These are phyloP conservation scores for Mucor plumbeus DNA, from an alignment of 371 early-diverging fungal genomes.

Conservation along the genomic window DNA sequence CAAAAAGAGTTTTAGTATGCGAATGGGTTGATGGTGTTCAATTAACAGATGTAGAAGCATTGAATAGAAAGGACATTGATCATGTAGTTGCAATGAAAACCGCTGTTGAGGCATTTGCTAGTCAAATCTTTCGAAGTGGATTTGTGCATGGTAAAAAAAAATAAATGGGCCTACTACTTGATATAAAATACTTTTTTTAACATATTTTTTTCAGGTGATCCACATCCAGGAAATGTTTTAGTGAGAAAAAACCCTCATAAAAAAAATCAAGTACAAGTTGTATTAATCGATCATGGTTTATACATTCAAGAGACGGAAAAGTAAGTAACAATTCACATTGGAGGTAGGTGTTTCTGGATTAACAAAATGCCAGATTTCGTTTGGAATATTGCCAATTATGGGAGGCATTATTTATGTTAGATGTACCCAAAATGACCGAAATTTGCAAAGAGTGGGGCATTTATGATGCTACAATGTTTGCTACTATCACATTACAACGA, in stretches of 20 bases:
- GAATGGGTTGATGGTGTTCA: slow-evolving; percentile 88
- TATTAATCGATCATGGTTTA: slow-evolving; percentile 93
- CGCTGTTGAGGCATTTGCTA: slow-evolving; percentile 83
- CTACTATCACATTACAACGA: slow-evolving; percentile 80
- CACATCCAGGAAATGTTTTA: slow-evolving; percentile 89
- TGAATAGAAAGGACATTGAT: slow-evolving; percentile 47
- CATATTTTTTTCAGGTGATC: slow-evolving; percentile 59
- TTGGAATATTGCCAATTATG: slow-evolving; percentile 84
- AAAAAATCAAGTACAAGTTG: slow-evolving; percentile 51
- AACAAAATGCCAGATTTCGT: slow-evolving; percentile 58
- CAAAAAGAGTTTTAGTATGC: slow-evolving; percentile 76
- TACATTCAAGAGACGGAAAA: slow-evolving; percentile 77
- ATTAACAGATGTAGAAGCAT: slow-evolving; percentile 59
- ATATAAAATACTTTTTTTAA: background rate
- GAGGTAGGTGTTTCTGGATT: background rate
- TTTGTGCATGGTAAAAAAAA: slow-evolving; percentile 77
- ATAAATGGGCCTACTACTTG: background rate
- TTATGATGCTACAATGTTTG: slow-evolving; percentile 80
- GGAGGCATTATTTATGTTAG: slow-evolving; percentile 84
- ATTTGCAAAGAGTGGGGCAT: slow-evolving; percentile 88
- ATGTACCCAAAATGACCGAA: slow-evolving; percentile 59
- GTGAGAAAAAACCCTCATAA: slow-evolving; percentile 73
- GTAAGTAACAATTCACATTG: slow-evolving; percentile 48
- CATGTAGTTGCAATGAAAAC: slow-evolving; percentile 71
- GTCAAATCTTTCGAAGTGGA: slow-evolving; percentile 88